Conservation (phyloP, 257 asterid genomes). For the Penstemon barbatus region DNA sequence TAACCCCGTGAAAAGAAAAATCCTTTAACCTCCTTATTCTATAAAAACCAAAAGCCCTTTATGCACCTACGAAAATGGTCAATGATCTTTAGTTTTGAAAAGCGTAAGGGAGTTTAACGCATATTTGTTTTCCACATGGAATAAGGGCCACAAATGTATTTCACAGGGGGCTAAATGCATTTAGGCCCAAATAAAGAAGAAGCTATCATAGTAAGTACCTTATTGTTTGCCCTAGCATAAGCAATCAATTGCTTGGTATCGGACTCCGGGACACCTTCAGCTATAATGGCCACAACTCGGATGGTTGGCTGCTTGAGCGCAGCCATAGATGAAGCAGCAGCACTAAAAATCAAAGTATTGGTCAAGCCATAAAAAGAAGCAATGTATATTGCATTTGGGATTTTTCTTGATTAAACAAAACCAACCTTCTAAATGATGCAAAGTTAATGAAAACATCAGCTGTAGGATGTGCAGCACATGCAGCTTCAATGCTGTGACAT, state of each 20-base stretch:
- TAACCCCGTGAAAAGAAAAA: too few relatives aligned
- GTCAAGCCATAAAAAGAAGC: conserved; percentile 25
- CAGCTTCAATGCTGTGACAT: conserved; percentile 74
- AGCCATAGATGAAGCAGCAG: conserved; percentile 96
- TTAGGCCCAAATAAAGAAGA: not conserved
- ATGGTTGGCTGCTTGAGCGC: conserved; percentile 98
- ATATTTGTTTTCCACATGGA: too few relatives aligned
- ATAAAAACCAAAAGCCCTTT: too few relatives aligned
- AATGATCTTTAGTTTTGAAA: too few relatives aligned
- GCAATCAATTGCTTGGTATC: conserved; percentile 96
- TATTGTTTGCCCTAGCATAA: conserved; percentile 93
- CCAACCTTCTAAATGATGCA: conserved; percentile 96
- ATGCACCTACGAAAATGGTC: too few relatives aligned
- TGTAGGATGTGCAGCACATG: conserved; percentile 93
- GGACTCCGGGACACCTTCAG: conserved; percentile 98
- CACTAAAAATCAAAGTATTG: conserved; percentile 55
- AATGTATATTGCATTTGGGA: too few relatives aligned
- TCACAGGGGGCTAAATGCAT: too few relatives aligned
- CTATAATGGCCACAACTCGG: conserved; percentile 93
- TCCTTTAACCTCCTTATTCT: too few relatives aligned
- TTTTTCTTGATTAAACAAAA: conserved; percentile 11
- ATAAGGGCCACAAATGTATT: too few relatives aligned
- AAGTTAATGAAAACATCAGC: conserved; percentile 99
- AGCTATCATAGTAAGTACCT: conserved; percentile 46
- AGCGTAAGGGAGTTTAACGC: too few relatives aligned